Base-by-base conservation (phyloP, 306 rosid genomes). In the Quercus ilex region DNA sequence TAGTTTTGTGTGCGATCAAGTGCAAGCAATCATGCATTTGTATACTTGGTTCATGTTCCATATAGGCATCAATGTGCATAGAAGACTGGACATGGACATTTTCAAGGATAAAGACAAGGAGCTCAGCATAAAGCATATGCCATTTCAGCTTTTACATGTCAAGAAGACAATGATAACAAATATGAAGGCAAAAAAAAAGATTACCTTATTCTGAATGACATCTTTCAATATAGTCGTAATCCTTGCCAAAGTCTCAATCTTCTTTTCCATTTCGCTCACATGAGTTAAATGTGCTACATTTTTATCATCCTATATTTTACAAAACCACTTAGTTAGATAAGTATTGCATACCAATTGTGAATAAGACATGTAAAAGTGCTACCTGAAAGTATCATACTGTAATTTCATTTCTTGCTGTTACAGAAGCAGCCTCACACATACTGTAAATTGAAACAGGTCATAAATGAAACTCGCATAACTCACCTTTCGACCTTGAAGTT, bases 401-500 rank as follows among this genome's bases (percentile, higher is more conserved):
- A 3, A 58, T 49, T 74, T 71, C 33, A 49, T 14, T 18, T 35
- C 64, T 9, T 15, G 14, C 35, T 31, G 64, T 35, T 28, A 25
- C 23, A 25, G 55, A 67, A 31, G 0, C 19, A 77, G 6, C 7
- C 28, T 25, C 1, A 4, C 2, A 9, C n/a, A 2, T 41, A 3
- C 0, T 11, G 58, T 58, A 43, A 65, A 77, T 28, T 10, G 5
- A 46, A 77, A 67, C 18, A 35, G 26, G 5, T 21, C n/a, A 80
- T 74, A 78, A 35, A 30, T 10, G 18, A 65, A 77, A 77, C 33
- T 1, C 5, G 35, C 83, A 77, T 6, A 57, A 17, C 60, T 71
- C 75, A 93, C 98, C 91, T 95, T 95, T 83, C 99, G 91, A 60
- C 97, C 97, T 88, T 95, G 99, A 84, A 95, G 99, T 82, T 95